These are phyloP conservation scores for Mycena polygramma DNA, from an alignment of 768 basidiomycete species.

Conservation along the genomic window DNA sequence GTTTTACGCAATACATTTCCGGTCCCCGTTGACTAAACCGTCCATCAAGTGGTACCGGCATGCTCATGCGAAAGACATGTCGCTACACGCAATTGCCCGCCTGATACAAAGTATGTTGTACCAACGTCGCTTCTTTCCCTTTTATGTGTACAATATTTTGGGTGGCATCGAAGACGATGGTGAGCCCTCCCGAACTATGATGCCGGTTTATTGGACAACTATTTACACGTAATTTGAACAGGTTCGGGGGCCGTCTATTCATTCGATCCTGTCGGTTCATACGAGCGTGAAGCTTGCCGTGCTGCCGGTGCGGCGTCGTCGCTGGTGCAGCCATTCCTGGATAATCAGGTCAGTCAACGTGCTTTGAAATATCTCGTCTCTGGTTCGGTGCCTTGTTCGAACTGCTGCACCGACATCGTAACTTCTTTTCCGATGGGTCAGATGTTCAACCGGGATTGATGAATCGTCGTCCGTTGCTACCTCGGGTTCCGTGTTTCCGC, in stretches of 20 bases:
- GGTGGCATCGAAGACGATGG: slow-evolving; percentile 97
- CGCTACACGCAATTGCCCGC: slow-evolving; percentile 92
- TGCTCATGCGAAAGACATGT: slow-evolving; percentile 97
- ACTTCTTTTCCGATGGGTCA: not conserved
- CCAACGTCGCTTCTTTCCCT: slow-evolving; percentile 96
- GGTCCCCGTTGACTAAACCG: not conserved
- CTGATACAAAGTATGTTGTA: slow-evolving; percentile 99
- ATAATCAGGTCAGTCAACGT: slow-evolving; percentile 82
- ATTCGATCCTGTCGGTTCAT: slow-evolving; percentile 97
- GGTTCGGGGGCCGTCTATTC: slow-evolving; percentile 98
- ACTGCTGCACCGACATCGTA: slow-evolving; percentile 6
- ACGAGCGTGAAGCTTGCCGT: slow-evolving; percentile 96
- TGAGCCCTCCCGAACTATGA: slow-evolving; percentile 53
- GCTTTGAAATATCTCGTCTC: slow-evolving; percentile 4
- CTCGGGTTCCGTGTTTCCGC: too few species aligned
- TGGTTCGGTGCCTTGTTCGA: slow-evolving; percentile 1
- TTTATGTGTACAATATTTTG: slow-evolving; percentile 96
- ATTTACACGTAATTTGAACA: slow-evolving; percentile 50
- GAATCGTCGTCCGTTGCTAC: too few species aligned
- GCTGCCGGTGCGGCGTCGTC: slow-evolving; percentile 95
- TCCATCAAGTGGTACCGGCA: slow-evolving; percentile 91
- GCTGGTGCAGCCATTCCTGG: slow-evolving; percentile 96
- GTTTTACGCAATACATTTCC: slow-evolving; percentile 39
- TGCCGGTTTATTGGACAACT: not conserved
- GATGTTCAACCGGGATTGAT: not conserved